Evolutionary conservation across 768 basidiomycete species (phyloP).

Genomic region (Trametes meyenii): DNA sequence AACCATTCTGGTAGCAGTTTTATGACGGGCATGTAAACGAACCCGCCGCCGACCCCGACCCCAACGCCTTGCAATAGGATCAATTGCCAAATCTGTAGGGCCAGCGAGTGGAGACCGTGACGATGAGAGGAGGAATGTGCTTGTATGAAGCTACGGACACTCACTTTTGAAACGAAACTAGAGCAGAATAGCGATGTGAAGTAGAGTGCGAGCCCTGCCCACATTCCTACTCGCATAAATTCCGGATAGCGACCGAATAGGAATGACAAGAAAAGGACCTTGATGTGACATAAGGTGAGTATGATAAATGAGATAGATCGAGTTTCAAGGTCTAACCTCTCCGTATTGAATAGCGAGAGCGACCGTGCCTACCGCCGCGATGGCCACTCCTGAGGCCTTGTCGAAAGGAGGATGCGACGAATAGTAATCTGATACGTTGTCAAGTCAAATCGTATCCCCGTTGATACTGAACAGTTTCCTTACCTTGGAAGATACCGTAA

Average conservation of each 20-base stretch:
- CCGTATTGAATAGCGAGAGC: conserved; percentile 25
- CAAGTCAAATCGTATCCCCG: neutral
- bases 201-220: conserved; percentile 16
- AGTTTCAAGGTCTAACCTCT: conserved; percentile 14
- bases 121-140: neutral
- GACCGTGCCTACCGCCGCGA: conserved; percentile 26
- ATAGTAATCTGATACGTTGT: conserved; percentile 22
- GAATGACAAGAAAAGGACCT: conserved; percentile 15
- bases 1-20: conserved; percentile 27
- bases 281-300: neutral
- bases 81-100: conserved; percentile 23
- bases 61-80: conserved; percentile 26
- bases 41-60: conserved; percentile 23
- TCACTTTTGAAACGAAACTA: conserved; percentile 25
- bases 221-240: conserved; percentile 14
- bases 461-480: neutral
- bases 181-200: conserved; percentile 17
- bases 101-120: neutral
- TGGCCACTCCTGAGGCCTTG: conserved; percentile 17
- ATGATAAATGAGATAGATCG: neutral
- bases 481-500: conserved; percentile 31
- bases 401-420: conserved; percentile 29
- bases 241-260: conserved; percentile 22
- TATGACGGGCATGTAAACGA: conserved; percentile 22
- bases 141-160: neutral